Base-by-base conservation (phyloP, 192 early-diverging fungal genomes). In the Mortierella antarctica region DNA sequence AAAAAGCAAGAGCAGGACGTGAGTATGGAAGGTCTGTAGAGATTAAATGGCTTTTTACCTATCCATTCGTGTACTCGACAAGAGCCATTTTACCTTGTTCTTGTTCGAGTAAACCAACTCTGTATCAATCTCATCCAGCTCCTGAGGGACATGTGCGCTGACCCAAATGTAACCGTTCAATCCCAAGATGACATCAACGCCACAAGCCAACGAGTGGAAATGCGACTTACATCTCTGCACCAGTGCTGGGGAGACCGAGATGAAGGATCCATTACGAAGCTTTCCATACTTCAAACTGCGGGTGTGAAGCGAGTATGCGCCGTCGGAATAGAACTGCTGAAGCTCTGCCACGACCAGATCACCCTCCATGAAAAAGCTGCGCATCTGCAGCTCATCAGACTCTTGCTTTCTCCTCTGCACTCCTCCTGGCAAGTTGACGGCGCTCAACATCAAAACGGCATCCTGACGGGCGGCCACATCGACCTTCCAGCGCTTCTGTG, bases 131-230 rank as follows among this genome's bases (percentile, higher is more conserved):
- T 94, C 93, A 23, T 92, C 87, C 82, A 83, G 89, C 62, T 44
- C 84, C 82, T 69, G 83, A 49, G 82, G 82, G 39, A 74, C 85
- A 42, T 84, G 89, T 73, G 97, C 97, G 85, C 92, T 89, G 23
- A 98, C 92, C 95, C 95, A 98, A 60, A 99, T 94, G 75, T 96
- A 97, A 4, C 98, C 98, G 69, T 99, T 99, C 40, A 99, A 79
- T 18, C 98, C 98, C 41, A 99, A 86, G 46, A 98, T 91, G 11
- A 99, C 83, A 81, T 99, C 93, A 42, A 99, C 93, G 31, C 97
- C 95, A 66, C 94, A 97, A 0, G 94, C 88, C 42, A 98, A 86
- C n/a, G 91, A 85, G 63, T 96, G 90, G 84, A 99, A 99, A 79
- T 99, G 98, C 42, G 94, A 94, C 82, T 97, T 97, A 56, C 93